Percentiles rank a stretch among this genome's conserved stretches.
Evolutionary conservation across 177 flowering plant genomes (phyloP).

Genomic region (Vitis hybrid): DNA sequence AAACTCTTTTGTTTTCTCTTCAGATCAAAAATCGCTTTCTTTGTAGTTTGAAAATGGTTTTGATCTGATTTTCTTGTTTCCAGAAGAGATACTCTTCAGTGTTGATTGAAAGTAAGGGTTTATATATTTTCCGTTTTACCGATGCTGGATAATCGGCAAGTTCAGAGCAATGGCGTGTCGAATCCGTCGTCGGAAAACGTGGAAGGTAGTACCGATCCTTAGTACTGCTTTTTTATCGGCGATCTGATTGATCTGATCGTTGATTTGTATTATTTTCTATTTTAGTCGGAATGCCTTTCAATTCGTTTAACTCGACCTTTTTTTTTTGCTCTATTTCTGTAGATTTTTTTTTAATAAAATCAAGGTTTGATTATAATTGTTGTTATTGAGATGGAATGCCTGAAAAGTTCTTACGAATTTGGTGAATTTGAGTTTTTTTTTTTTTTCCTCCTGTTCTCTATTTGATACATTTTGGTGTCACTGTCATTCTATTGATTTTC

Average conservation of each 20-base stretch:
- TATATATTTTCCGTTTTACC: conserved; percentile 6
- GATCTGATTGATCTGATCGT: conserved; percentile 10
- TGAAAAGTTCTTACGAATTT: no score
- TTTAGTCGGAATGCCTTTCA: no score
- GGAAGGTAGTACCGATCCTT: conserved; percentile 33
- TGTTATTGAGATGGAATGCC: no score
- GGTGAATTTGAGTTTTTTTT: no score
- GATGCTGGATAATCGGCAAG: conserved; percentile 35
- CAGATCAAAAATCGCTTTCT: background rate
- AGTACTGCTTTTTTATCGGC: background rate
- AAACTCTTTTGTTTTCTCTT: background rate
- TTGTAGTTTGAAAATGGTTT: background rate
- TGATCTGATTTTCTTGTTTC: conserved; percentile 9
- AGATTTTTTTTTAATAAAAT: no score
- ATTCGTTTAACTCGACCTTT: background rate
- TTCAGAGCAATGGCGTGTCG: conserved; percentile 36
- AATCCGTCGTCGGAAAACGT: conserved; percentile 35
- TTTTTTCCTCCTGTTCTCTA: no score
- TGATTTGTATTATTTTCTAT: background rate
- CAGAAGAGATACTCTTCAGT: conserved; percentile 9
- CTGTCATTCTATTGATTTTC: no score
- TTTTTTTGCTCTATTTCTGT: background rate
- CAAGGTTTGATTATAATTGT: no score
- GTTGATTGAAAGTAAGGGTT: conserved; percentile 13
- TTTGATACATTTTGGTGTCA: no score